These are phyloP conservation scores for Cryoendolithus antarcticus DNA, from an alignment of 2,329 filamentous ascomycete species.

Conservation along the genomic window DNA sequence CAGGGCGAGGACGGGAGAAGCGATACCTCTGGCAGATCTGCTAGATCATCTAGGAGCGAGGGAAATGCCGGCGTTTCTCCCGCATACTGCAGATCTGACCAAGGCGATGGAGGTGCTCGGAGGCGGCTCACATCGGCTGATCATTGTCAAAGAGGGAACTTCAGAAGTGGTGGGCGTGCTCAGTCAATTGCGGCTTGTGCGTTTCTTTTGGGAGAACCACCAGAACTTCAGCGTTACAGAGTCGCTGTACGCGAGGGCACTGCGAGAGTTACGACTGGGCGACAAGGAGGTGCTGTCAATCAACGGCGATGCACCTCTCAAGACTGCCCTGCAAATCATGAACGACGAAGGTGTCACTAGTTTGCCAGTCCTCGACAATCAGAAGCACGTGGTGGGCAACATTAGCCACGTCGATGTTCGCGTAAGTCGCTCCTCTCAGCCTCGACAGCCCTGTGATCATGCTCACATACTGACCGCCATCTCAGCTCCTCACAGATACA, in stretches of 20 bases:
- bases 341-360: conserved; percentile 81
- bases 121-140: conserved; percentile 72
- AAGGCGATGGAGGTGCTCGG: conserved; percentile 82
- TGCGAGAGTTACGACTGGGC: conserved; percentile 72
- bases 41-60: conserved; percentile 51
- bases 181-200: conserved; percentile 71
- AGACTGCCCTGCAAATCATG: conserved; percentile 79
- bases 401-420: conserved; percentile 88
- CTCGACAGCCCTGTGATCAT: not conserved
- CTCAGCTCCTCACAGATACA: conserved; percentile 67
- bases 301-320: conserved; percentile 77
- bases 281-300: conserved; percentile 74
- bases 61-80: conserved; percentile 63
- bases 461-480: conserved; percentile 1
- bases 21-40: conserved; percentile 57
- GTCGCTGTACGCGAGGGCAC: conserved; percentile 59
- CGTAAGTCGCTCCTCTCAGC: conserved; percentile 29
- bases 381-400: conserved; percentile 86
- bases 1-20: conserved; percentile 61
- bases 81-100: conserved; percentile 59
- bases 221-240: conserved; percentile 78
- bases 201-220: conserved; percentile 94
- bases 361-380: conserved; percentile 79
- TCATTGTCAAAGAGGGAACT: conserved; percentile 59
- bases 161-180: conserved; percentile 68